phyloP scores from a whole-genome alignment of 2,329 filamentous ascomycete genomes.

The Phialophora chinensis region DNA sequence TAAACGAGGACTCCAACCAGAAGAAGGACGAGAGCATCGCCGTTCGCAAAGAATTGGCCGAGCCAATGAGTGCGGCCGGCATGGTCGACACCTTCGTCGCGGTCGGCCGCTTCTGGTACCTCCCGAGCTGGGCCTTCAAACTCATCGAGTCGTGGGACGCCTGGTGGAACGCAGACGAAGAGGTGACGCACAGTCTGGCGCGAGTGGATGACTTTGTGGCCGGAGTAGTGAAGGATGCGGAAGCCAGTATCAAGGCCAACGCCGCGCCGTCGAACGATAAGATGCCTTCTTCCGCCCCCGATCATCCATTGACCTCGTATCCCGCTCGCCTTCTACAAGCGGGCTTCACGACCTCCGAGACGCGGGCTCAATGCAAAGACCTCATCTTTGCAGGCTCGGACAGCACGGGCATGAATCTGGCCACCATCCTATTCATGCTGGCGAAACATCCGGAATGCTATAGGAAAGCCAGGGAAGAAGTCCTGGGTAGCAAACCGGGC shows the following conservation, averaged over 20 bases:
- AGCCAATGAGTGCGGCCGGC: slow-evolving; percentile 48
- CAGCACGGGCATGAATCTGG: slow-evolving; percentile 59
- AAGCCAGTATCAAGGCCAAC: slow-evolving; percentile 19
- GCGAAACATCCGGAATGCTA: slow-evolving; percentile 51
- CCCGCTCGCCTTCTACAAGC: slow-evolving; percentile 38
- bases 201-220: slow-evolving; percentile 38
- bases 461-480: slow-evolving; percentile 28
- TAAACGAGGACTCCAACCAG: slow-evolving; percentile 44
- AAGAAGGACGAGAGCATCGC: slow-evolving; percentile 24
- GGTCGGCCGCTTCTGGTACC: slow-evolving; percentile 61
- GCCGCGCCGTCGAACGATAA: slow-evolving; percentile 22
- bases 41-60: slow-evolving; percentile 27
- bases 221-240: slow-evolving; percentile 32
- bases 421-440: slow-evolving; percentile 56
- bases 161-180: slow-evolving; percentile 35
- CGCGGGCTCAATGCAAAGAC: slow-evolving; percentile 40
- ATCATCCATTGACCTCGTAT: slow-evolving; percentile 33
- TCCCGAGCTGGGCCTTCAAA: slow-evolving; percentile 49
- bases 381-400: slow-evolving; percentile 60
- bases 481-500: slow-evolving; percentile 28
- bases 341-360: slow-evolving; percentile 35
- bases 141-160: slow-evolving; percentile 34
- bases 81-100: slow-evolving; percentile 64
- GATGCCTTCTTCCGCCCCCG: neutral
- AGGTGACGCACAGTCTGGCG: slow-evolving; percentile 33